Base-by-base conservation (phyloP, 192 early-diverging fungal genomes). In the Mortierella alpina region DNA sequence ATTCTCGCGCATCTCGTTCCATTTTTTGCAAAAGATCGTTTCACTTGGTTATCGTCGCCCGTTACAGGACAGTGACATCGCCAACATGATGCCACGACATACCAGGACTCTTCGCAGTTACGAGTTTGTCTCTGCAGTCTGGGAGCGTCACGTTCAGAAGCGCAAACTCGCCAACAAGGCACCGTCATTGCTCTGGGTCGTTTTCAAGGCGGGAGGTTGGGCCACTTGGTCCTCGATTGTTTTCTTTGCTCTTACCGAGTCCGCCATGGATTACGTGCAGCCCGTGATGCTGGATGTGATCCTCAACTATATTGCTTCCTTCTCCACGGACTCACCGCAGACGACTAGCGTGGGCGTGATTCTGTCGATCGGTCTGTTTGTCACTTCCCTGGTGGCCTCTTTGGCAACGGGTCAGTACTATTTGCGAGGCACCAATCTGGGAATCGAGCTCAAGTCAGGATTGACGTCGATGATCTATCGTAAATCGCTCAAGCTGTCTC, bases 391-490 rank as follows among this genome's bases (percentile, higher is more conserved):
- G 10, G 4, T 73, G 18, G 31, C 61, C 0, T 74, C 83, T 0
- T 22, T 75, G 6, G 51, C 63, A 0, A 71, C 54, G 12, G 59
- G 60, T 12, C 75, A 74, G 41, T 78, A 51, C 18, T 47, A 55
- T 10, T 71, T 70, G 20, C 40, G 40, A 0, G 49, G 52, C 13
- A 70, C 59, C 22, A 77, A 79, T 40, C 22, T 70, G 0, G 67
- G 67, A 0, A 62, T 84, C 46, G 63, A 69, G 23, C 42, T 85
- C 48, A 71, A 73, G 55, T 66, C 70, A 0, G 84, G 74, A 0
- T 40, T 85, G 50, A 72, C 64, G 0, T 82, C 78, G 7, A 68
- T 82, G 52, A 69, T 85, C 40, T 85, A 85, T 51, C 73, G 66
- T 6, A 85, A 85, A 49, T 62, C 79, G 0, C 66, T 85, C 11